Percentiles rank a stretch among this genome's conserved stretches.
Conservation (phyloP, 768 basidiomycete genomes). For the Aureoboletus auriporus region DNA sequence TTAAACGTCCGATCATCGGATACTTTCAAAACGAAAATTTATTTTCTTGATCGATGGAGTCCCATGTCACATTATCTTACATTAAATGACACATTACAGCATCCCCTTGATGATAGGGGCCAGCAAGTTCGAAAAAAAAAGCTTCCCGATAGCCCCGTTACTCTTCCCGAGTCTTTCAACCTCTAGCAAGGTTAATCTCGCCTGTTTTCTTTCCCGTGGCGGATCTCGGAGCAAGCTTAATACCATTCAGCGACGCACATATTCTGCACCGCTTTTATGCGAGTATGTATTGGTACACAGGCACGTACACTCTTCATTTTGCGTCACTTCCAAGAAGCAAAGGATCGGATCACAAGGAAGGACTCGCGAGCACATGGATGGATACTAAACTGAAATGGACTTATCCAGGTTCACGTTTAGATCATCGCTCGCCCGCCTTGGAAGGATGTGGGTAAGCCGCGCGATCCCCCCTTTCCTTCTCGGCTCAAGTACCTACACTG, state of each 20-base stretch:
- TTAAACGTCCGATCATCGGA: conserved; percentile 18
- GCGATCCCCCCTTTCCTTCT: conserved; percentile 11
- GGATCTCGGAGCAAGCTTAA: conserved; percentile 11
- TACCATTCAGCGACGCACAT: background rate
- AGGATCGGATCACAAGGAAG: conserved; percentile 6
- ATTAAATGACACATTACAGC: conserved; percentile 18
- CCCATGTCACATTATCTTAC: conserved; percentile 19
- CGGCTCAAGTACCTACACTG: background rate
- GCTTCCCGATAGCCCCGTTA: conserved; percentile 13
- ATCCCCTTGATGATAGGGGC: conserved; percentile 3
- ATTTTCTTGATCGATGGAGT: conserved; percentile 10
- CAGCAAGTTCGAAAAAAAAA: conserved; percentile 6
- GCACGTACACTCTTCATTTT: background rate
- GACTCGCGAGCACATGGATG: conserved; percentile 1
- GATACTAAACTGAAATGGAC: conserved; percentile 1
- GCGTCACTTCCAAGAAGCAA: conserved; percentile 4
- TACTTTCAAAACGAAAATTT: conserved; percentile 4
- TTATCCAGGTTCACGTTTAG: conserved; percentile 7
- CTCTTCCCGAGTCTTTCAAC: background rate
- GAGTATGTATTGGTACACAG: too few species aligned
- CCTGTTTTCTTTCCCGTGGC: conserved; percentile 7
- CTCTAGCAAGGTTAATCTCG: conserved; percentile 25
- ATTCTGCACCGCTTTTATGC: background rate
- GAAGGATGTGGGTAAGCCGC: conserved; percentile 22
- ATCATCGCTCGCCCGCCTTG: conserved; percentile 13